These are phyloP conservation scores for Bruguiera hainesii DNA, from an alignment of 441 rosid species.

Conservation along the genomic window DNA sequence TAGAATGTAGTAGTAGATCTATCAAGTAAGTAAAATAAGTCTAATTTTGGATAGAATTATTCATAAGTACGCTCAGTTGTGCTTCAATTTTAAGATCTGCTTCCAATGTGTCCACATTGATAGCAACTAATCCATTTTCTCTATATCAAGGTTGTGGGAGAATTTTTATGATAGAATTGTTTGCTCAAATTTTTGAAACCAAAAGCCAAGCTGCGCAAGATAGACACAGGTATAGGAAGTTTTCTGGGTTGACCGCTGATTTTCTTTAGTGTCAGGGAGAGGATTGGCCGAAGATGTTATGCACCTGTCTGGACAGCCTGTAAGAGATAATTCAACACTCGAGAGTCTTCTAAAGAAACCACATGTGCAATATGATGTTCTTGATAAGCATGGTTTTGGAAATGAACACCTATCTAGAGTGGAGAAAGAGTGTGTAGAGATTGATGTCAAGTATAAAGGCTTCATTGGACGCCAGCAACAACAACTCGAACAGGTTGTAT, in stretches of 20 bases:
- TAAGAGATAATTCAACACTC: constrained; percentile 71
- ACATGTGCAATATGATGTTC: constrained; percentile 68
- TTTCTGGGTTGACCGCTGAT: background rate
- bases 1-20: too few relatives aligned
- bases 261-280: constrained; percentile 51
- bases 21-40: too few relatives aligned
- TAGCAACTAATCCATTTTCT: too few relatives aligned
- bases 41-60: too few relatives aligned
- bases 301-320: constrained; percentile 73
- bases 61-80: too few relatives aligned
- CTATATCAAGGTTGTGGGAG: too few relatives aligned
- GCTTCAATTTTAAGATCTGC: too few relatives aligned
- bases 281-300: constrained; percentile 80
- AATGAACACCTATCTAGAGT: constrained; percentile 54
- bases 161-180: background rate
- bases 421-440: constrained; percentile 91
- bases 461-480: constrained; percentile 80
- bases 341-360: constrained; percentile 95
- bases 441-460: constrained; percentile 94
- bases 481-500: constrained; percentile 76
- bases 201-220: background rate
- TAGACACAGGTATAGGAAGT: background rate
- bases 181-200: background rate
- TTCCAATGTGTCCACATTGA: too few relatives aligned
- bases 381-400: constrained; percentile 90